phyloP scores from a whole-genome alignment of 805 yeast genomes.

The Candida piceae region DNA sequence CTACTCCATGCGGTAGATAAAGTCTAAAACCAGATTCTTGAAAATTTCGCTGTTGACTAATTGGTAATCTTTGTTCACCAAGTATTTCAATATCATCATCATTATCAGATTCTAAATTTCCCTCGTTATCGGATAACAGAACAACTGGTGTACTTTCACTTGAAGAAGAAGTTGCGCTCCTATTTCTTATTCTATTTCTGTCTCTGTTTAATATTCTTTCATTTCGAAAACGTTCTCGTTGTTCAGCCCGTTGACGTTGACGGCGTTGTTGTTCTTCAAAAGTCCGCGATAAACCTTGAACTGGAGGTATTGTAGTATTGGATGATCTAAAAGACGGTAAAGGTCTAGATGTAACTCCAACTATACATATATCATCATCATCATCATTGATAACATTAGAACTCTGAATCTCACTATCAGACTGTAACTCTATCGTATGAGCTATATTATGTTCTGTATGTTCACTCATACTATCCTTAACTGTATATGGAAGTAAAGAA shows the following conservation, averaged over 20 bases:
- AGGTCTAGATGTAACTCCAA: not conserved
- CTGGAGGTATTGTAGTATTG: no score
- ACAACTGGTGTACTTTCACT: constrained; percentile 12
- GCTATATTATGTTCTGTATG: no score
- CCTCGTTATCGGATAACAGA: constrained; percentile 15
- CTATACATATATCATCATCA: constrained; percentile 2
- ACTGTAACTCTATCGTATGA: not conserved
- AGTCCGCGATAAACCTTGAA: not conserved
- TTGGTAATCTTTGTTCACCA: constrained; percentile 17
- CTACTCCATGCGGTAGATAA: constrained; percentile 12
- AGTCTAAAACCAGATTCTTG: constrained; percentile 12
- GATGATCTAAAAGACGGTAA: no score
- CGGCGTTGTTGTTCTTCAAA: constrained; percentile 2
- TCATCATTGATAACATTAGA: no score
- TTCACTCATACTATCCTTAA: no score
- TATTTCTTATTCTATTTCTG: no score
- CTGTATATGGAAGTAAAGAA: no score
- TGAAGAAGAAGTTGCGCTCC: no score
- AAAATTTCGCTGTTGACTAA: constrained; percentile 8
- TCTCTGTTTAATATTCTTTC: no score
- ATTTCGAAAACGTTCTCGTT: not conserved
- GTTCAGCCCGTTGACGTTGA: not conserved
- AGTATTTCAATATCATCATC: constrained; percentile 22
- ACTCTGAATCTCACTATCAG: not conserved
- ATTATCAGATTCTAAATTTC: not conserved